Evolutionary conservation across 768 basidiomycete genomes (phyloP).

Genomic region (Rhizopogon salebrosus): DNA sequence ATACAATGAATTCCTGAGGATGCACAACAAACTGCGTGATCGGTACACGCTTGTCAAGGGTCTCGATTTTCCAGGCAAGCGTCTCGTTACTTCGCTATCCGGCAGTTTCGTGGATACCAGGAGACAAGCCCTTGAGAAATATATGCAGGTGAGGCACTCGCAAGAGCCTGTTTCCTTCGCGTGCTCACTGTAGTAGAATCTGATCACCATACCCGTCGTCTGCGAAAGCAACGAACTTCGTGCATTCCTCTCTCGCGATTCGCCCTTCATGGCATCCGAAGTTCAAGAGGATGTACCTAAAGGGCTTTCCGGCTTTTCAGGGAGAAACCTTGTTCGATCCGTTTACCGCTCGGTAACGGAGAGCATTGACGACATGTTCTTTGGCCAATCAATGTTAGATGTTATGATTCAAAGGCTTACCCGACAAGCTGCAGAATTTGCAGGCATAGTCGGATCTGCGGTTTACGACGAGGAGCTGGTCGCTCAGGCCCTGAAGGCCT

Average conservation of each 20-base stretch:
- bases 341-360: constrained; percentile 91
- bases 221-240: constrained; percentile 82
- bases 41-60: constrained; percentile 58
- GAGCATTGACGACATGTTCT: constrained; percentile 96
- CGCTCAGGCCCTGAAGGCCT: constrained; percentile 68
- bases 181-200: constrained; percentile 39
- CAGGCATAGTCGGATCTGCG: constrained; percentile 74
- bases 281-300: constrained; percentile 34
- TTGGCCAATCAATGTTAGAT: constrained; percentile 93
- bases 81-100: constrained; percentile 83
- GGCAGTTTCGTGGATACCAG: constrained; percentile 85
- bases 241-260: constrained; percentile 82
- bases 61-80: constrained; percentile 90
- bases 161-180: constrained; percentile 2
- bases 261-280: constrained; percentile 69
- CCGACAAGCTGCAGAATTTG: constrained; percentile 84
- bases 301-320: constrained; percentile 48
- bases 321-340: constrained; percentile 74
- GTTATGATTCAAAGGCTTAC: constrained; percentile 90
- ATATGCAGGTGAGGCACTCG: constrained; percentile 61
- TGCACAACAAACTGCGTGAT: constrained; percentile 84
- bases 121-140: constrained; percentile 76
- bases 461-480: constrained; percentile 83
- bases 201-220: constrained; percentile 67
- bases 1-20: constrained; percentile 91